phyloP scores from a whole-genome alignment of 192 early-diverging fungal genomes.

The Linnemannia hyalina region DNA sequence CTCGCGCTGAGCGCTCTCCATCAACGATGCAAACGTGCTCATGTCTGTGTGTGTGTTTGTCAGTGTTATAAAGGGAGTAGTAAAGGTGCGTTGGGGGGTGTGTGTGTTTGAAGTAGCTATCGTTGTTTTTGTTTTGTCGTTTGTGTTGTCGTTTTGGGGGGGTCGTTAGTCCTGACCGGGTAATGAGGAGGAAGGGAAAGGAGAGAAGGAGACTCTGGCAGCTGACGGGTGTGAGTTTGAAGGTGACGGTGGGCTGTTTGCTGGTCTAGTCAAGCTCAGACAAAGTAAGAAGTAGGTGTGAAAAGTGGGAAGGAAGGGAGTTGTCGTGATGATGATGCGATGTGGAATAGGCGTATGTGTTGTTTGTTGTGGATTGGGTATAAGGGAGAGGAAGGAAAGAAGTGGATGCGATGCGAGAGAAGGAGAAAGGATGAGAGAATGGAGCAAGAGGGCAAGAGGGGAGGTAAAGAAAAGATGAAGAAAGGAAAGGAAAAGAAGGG shows the following conservation, averaged over 20 bases:
- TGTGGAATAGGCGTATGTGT: not conserved
- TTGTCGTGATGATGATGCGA: not conserved
- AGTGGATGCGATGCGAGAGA: too few species aligned
- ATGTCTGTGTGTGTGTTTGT: constrained; percentile 19
- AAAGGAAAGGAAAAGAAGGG: not conserved
- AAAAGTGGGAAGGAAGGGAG: not conserved
- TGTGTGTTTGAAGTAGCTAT: not conserved
- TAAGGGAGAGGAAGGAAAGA: not conserved
- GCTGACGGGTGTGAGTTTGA: too few species aligned
- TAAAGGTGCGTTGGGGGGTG: not conserved
- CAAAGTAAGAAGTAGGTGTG: not conserved
- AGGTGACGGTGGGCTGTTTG: not conserved
- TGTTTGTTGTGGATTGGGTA: not conserved
- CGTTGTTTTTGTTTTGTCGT: not conserved
- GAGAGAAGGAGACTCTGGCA: not conserved
- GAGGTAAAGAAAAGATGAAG: not conserved
- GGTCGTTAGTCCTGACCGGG: not conserved
- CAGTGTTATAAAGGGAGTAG: not conserved
- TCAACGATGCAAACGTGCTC: constrained; percentile 31
- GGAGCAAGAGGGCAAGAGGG: not conserved
- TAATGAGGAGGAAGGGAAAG: not conserved
- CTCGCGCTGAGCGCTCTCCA: constrained; percentile 62
- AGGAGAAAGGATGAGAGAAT: not conserved
- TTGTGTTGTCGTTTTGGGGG: not conserved
- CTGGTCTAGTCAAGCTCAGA: not conserved